Base-by-base conservation (phyloP, 345 rosid species). In the Populus pruinosa region DNA sequence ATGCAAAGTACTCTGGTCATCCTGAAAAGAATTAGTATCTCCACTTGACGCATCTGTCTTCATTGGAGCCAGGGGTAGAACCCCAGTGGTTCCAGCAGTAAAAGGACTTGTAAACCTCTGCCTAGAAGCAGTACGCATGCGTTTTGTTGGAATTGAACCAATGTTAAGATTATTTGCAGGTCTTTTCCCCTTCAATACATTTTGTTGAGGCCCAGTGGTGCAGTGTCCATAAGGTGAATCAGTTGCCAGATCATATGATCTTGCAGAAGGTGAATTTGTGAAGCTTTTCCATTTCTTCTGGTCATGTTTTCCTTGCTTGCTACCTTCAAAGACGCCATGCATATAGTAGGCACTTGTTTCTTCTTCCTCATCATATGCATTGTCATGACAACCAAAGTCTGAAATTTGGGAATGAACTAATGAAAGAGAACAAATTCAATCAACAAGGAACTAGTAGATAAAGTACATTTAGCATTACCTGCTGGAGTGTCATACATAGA, bases 21-120 rank as follows among this genome's bases (percentile, higher is more conserved):
- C 98, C 89, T 94, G 99, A 87, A 88, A 91, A 79, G 97, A 96
- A 87, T 80, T 90, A 70, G 98, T 92, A 80, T 96, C 99, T 77
- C 93, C 99, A 85, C 99, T 96, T 74, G 99, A 96, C 43, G 92
- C 97, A 86, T 92, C 98, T 31, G 97, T 90, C 84, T 86, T 94
- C 8, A 81, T 72, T 10, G 92, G 87, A 72, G 82, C 83, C 80
- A 69, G 63, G 14, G 23, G 91, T 70, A 87, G 71, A 65, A 70
- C 82, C 79, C 88, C 92, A 80, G 84, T 63, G 82, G 82, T 82
- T 80, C 88, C 92, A 86, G 85, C 79, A 82, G 85, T 78, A 76
- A 89, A 89, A 72, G 96, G 94, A 87, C 87, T 85, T 69, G 78
- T 71, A 79, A 90, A 82, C 87, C 97, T 90, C 81, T 87, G 97